Conservation (phyloP, 306 rosid genomes). For the Cicer judaicum region DNA sequence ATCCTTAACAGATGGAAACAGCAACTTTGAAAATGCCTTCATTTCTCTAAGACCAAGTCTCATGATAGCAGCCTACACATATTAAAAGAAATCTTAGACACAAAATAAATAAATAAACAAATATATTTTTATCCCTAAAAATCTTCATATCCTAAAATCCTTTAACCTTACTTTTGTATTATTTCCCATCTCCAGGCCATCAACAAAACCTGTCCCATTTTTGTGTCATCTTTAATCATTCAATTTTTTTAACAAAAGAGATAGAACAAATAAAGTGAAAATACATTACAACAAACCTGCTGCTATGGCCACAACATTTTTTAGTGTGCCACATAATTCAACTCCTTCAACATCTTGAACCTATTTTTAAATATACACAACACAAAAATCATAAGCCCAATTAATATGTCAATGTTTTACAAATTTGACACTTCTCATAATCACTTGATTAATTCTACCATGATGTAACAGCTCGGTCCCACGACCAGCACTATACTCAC, state of each 20-base stretch:
- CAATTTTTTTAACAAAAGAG: background rate
- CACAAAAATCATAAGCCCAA: slow-evolving; percentile 28
- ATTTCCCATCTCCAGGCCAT: slow-evolving; percentile 98
- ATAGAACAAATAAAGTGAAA: slow-evolving; percentile 35
- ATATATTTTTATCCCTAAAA: background rate
- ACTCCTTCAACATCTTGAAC: slow-evolving; percentile 96
- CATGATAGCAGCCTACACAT: slow-evolving; percentile 93
- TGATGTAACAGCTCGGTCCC: too few relatives aligned
- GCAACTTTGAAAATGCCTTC: slow-evolving; percentile 90
- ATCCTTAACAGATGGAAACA: slow-evolving; percentile 90
- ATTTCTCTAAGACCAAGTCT: slow-evolving; percentile 92
- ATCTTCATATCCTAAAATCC: slow-evolving; percentile 22
- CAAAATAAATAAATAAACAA: background rate
- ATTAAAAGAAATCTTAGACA: slow-evolving; percentile 26
- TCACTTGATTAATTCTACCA: background rate
- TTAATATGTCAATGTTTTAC: background rate
- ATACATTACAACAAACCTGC: slow-evolving; percentile 65
- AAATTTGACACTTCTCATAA: background rate
- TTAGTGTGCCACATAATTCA: slow-evolving; percentile 94
- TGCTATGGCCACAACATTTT: slow-evolving; percentile 94
- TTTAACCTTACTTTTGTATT: slow-evolving; percentile 77
- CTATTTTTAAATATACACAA: slow-evolving; percentile 50
- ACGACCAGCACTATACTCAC: too few relatives aligned
- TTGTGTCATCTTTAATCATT: slow-evolving; percentile 42
- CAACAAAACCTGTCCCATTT: slow-evolving; percentile 85